A percentile compares a stretch with the other conserved stretches of the same genome.
phyloP scores from a whole-genome alignment of 495 filamentous ascomycete species.

The Penicilliopsis zonata region DNA sequence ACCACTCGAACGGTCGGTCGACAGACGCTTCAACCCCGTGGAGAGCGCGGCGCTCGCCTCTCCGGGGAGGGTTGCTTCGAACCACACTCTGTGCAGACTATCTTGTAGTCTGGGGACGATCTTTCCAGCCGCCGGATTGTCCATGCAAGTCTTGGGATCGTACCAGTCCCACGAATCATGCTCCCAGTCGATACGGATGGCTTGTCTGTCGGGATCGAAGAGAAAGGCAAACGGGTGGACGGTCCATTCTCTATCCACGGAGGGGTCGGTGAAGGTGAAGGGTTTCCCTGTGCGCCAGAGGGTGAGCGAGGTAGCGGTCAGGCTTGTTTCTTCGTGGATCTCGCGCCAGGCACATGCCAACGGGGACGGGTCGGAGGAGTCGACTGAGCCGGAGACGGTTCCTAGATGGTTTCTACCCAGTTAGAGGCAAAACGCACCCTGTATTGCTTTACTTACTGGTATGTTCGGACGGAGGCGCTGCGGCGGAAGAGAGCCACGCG shows the following conservation, averaged over 20 bases:
- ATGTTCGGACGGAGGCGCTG: constrained; percentile 44
- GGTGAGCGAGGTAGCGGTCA: constrained; percentile 30
- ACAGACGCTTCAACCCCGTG: constrained; percentile 31
- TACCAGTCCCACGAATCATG: constrained; percentile 47
- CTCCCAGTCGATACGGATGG: constrained; percentile 51
- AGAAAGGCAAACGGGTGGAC: constrained; percentile 50
- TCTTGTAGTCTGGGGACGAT: constrained; percentile 42
- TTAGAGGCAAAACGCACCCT: neutral
- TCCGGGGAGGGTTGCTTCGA: constrained; percentile 32
- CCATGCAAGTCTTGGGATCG: constrained; percentile 30
- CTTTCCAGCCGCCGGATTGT: constrained; percentile 26
- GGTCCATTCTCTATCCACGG: constrained; percentile 45
- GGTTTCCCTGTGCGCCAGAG: constrained; percentile 46
- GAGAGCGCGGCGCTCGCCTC: constrained; percentile 29
- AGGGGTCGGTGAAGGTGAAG: constrained; percentile 42
- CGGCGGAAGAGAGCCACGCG: constrained; percentile 46
- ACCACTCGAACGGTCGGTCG: constrained; percentile 42
- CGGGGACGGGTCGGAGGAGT: constrained; percentile 34
- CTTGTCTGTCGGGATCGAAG: constrained; percentile 27
- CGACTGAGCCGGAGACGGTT: constrained; percentile 50
- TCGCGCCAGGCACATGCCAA: constrained; percentile 48
- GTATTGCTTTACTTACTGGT: constrained; percentile 26
- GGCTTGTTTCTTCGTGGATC: constrained; percentile 47
- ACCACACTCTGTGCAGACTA: constrained; percentile 44
- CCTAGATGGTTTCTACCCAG: constrained; percentile 36